These are phyloP conservation scores for Fusarium sp. DNA, from an alignment of 2,329 filamentous ascomycete species.

Conservation along the genomic window DNA sequence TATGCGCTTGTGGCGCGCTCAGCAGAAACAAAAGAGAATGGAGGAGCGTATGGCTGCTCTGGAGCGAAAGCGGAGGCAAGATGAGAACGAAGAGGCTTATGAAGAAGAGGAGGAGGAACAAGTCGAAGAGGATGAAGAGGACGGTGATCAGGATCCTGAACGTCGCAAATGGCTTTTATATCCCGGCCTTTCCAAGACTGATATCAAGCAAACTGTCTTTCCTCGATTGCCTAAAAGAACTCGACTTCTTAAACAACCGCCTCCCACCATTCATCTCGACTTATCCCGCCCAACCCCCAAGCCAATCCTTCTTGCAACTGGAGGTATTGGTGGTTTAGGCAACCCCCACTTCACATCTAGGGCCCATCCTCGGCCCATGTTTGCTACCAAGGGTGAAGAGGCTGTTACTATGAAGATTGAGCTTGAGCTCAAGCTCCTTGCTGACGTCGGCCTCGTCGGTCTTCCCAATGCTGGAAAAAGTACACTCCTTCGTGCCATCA, in stretches of 20 bases:
- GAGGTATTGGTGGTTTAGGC: constrained; percentile 88
- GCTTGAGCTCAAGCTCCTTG: constrained; percentile 93
- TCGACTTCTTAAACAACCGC: constrained; percentile 73
- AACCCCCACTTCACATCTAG: constrained; percentile 93
- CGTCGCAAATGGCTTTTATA: constrained; percentile 88
- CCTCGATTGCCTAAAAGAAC: constrained; percentile 65
- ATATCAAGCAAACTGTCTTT: constrained; percentile 67
- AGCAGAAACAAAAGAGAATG: constrained; percentile 50
- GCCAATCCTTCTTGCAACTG: constrained; percentile 87
- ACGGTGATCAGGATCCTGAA: constrained; percentile 58
- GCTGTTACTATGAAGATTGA: constrained; percentile 84
- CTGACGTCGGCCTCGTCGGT: constrained; percentile 93
- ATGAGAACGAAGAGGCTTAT: constrained; percentile 28
- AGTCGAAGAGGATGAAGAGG: constrained; percentile 52
- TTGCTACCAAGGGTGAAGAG: constrained; percentile 86
- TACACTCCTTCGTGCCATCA: constrained; percentile 87
- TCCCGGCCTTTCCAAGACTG: constrained; percentile 78
- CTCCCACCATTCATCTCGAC: constrained; percentile 78
- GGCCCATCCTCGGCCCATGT: constrained; percentile 80
- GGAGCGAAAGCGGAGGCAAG: constrained; percentile 39
- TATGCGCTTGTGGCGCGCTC: constrained; percentile 49
- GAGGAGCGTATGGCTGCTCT: constrained; percentile 53
- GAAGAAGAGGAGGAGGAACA: constrained; percentile 31
- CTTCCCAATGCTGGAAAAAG: constrained; percentile 97
- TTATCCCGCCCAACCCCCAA: constrained; percentile 81